Evolutionary conservation across 306 rosid genomes (phyloP), one percentile per base, ranked within the genome.

Genomic region (Pterocarpus macrocarpus): DNA sequence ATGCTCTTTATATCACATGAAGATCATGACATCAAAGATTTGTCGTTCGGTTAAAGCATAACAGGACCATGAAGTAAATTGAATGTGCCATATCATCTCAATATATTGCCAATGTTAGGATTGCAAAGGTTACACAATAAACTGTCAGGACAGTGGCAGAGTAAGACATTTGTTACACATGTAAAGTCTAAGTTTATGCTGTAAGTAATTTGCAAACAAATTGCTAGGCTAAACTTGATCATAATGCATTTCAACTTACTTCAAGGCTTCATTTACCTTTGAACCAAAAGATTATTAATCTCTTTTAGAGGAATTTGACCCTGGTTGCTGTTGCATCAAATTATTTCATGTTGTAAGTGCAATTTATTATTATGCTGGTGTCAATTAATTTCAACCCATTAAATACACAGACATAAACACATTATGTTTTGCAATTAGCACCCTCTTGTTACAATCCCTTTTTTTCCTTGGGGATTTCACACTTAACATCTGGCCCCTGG

Each of bases 1-100:
- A 32, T 66, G 78, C 75, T 49, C 57, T 35, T 73, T 44, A 78
- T 43, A 17, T 63, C 45, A 44, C 35, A 34, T 58, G 55, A 75
- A 44, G 50, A 44, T 22, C 67, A 52, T 52, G 64, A 50, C 64
- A 75, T 45, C 69, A 53, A 33, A 50, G 63, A 61, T 47, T 7
- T 64, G 50, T 68, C 9, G 34, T 16, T 45, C 36, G 61, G 66
- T 44, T 55, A 17, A 76, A 71, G 64, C 32, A 12, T 10, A 69
- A 64, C 9, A 61, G 33, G 68, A 43, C 14, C 39, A 39, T 66
- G 5, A n/a, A 80, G 62, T n/a, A 73, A 76, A 39, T 71, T 41
- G 33, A 39, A 35, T 43, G 53, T 50, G 71, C 45, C 36, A 16
- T 32, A 15, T 14, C 13, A 71, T 49, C 38, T 15, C 53, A 36